Evolutionary conservation across 306 rosid genomes (phyloP).

Genomic region (Citrullus amarus): DNA sequence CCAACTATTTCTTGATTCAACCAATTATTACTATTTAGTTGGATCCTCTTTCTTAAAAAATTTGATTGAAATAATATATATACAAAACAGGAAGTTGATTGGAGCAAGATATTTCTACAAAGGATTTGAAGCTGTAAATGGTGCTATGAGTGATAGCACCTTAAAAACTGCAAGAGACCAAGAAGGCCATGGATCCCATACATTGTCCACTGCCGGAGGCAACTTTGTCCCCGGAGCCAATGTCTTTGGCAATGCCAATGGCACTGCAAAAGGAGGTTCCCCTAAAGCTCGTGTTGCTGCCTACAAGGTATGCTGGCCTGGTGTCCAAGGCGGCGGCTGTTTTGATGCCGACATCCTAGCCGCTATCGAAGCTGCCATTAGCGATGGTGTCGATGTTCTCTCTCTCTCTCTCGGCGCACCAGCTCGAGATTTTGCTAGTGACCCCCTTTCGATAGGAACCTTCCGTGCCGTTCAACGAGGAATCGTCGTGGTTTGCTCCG

Average conservation of each 20-base stretch:
- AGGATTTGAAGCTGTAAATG: not conserved
- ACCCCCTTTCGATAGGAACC: not conserved
- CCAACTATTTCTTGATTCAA: no score
- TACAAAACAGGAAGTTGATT: not conserved
- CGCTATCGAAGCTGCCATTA: not conserved
- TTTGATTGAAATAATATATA: not conserved
- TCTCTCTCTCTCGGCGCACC: not conserved
- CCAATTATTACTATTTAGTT: no score
- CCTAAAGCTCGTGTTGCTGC: not conserved
- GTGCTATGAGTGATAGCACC: not conserved
- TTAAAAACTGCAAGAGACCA: not conserved
- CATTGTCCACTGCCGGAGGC: not conserved
- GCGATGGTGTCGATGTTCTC: not conserved
- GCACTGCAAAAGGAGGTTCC: not conserved
- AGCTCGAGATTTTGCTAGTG: not conserved
- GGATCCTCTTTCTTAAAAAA: no score
- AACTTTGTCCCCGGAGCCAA: not conserved
- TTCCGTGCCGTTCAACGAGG: not conserved
- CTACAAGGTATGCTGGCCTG: slow-evolving; percentile 1
- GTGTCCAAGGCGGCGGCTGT: accelerated
- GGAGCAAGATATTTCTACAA: not conserved
- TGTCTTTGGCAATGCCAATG: not conserved
- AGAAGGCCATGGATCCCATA: not conserved
- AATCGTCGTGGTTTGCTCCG: not conserved
- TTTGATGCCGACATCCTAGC: not conserved